Evolutionary conservation across 805 yeast genomes (phyloP), one percentile per base, ranked within the genome.

Genomic region (Komagataella kurtzmanii): DNA sequence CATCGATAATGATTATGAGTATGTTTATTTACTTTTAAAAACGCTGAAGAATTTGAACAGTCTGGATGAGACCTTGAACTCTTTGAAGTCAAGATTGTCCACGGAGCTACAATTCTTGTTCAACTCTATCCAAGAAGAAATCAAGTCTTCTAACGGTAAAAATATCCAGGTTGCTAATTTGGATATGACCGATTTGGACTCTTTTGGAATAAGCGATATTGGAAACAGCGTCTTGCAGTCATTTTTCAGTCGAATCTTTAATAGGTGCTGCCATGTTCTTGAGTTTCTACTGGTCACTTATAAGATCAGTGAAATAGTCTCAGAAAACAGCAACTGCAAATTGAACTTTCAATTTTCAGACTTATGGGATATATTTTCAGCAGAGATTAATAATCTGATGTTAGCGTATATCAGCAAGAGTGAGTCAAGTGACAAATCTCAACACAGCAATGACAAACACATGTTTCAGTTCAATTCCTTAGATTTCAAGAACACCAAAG

Each of bases 31-130:
- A 58, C 65, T 3, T 81, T 79, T 56, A 73, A 76, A 19, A 74
- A 81, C 3, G 64, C 67, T 64, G 7, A 49, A 57, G 43, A 82
- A 77, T 50, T 67, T 88, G 53, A 81, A 81, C 54, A 75, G 80
- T 54, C 67, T 88, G 17, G 79, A 79, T 12, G 76, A 75, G 24
- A 80, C 84, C 2, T 65, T 83, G 17, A 77, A 74, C 43, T 68
- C 77, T 10, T 61, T 88, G 8, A 62, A 70, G 4, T 77, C 77
- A 44, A 73, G 85, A 49, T 71, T 77, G 47, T 77, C 76, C 24
- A 72, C 68, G 52, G 96, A 89, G 59, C 60, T 85, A 12, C 83
- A 80, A 56, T 79, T 75, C 47, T 64, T 89, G 58, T 72, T 85
- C 18, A 76, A 76, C 51, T 73, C 80, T 54, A 73, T 83, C 1